Percentiles rank a stretch among this genome's conserved stretches.
These are phyloP conservation scores for Hyphopichia khmerensis DNA, from an alignment of 1,139 yeast species.

Conservation along the genomic window DNA sequence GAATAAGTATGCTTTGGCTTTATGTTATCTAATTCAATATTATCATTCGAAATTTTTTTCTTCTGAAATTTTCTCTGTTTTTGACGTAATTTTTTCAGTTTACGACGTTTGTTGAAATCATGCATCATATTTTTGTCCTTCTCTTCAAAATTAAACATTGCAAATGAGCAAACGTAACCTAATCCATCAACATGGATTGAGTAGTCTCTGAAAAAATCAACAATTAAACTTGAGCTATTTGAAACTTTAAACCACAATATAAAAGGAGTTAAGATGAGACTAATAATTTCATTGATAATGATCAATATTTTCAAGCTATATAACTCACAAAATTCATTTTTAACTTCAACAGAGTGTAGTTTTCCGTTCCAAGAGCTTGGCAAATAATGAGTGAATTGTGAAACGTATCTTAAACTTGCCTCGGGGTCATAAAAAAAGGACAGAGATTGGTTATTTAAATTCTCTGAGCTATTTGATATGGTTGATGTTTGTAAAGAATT, in stretches of 20 bases:
- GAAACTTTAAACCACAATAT: conserved; percentile 84
- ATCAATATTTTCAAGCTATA: conserved; percentile 73
- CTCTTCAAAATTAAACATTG: conserved; percentile 80
- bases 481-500: conserved; percentile 37
- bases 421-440: conserved; percentile 81
- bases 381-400: conserved; percentile 85
- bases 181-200: conserved; percentile 91
- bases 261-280: conserved; percentile 83
- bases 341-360: conserved; percentile 80
- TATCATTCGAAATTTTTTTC: conserved; percentile 7
- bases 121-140: conserved; percentile 52
- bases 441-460: conserved; percentile 37
- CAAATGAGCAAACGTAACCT: conserved; percentile 92
- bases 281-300: conserved; percentile 74
- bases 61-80: conserved; percentile 2
- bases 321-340: conserved; percentile 74
- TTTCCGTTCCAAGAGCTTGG: conserved; percentile 86
- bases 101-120: conserved; percentile 24
- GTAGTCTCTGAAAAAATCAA: conserved; percentile 87
- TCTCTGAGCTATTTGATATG: conserved; percentile 40
- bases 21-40: conserved; percentile 14
- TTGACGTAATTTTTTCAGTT: conserved; percentile 3
- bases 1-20: conserved; percentile 6
- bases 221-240: conserved; percentile 64
- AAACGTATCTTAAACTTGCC: conserved; percentile 70